Percentiles rank a stretch among this genome's conserved stretches.
These are phyloP conservation scores for Thecaphora frezii DNA, from an alignment of 1,284 basidiomycete genomes.

Conservation along the genomic window DNA sequence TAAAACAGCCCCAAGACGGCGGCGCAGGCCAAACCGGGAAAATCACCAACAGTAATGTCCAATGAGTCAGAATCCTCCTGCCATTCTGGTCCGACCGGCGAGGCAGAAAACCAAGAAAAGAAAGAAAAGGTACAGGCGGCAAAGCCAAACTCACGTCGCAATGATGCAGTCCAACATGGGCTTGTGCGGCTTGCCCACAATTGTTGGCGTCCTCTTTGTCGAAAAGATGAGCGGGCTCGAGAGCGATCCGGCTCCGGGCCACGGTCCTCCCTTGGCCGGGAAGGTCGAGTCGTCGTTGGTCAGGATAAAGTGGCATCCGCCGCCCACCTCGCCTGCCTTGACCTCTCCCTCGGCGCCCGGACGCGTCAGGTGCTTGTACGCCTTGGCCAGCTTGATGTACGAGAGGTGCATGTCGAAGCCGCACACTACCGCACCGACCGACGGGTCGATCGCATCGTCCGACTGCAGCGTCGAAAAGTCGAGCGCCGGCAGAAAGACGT, in stretches of 20 bases:
- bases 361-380: constrained; percentile 77
- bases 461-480: constrained; percentile 68
- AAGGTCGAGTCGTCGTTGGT: constrained; percentile 93
- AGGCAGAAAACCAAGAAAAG: background rate
- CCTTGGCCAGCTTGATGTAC: constrained; percentile 91
- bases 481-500: constrained; percentile 72
- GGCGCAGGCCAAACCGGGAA: background rate
- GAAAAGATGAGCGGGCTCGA: constrained; percentile 79
- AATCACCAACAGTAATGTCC: background rate
- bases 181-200: constrained; percentile 86
- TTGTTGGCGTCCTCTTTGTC: constrained; percentile 69
- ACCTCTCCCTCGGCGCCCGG: constrained; percentile 37
- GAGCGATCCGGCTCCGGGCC: constrained; percentile 79
- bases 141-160: constrained; percentile 76
- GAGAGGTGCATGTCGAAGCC: constrained; percentile 64
- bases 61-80: background rate
- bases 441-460: constrained; percentile 67
- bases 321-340: constrained; percentile 65
- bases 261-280: constrained; percentile 74
- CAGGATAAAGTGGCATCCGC: constrained; percentile 80
- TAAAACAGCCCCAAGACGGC: too few species aligned
- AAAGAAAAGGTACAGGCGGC: background rate
- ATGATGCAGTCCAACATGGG: constrained; percentile 94
- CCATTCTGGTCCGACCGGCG: too few species aligned
- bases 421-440: constrained; percentile 85